phyloP scores from a whole-genome alignment of 225 moss, liverwort and hornwort genomes.

The Ulota crispa region DNA sequence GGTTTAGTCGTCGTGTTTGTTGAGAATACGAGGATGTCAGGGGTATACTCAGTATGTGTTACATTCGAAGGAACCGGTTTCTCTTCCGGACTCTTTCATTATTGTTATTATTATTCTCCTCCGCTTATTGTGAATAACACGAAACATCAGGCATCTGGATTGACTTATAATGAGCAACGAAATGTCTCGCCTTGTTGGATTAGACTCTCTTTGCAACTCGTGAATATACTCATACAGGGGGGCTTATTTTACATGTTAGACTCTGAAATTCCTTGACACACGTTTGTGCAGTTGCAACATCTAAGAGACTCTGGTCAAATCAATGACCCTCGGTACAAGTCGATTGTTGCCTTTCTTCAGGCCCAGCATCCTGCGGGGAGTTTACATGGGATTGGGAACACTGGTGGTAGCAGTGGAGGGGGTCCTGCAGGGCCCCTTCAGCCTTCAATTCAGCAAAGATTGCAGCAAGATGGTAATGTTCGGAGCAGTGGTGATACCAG shows the following conservation, averaged over 20 bases:
- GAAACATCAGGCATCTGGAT: not conserved
- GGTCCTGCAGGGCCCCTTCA: slow-evolving; percentile 60
- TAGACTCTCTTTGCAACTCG: not conserved
- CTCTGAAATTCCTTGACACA: not conserved
- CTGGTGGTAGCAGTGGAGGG: slow-evolving; percentile 63
- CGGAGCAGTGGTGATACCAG: slow-evolving; percentile 49
- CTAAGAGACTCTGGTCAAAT: slow-evolving; percentile 67
- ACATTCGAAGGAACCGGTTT: not conserved
- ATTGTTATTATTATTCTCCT: not conserved
- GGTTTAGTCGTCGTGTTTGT: not conserved
- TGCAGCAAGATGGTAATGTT: slow-evolving; percentile 63
- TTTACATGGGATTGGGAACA: slow-evolving; percentile 59
- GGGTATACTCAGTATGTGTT: not conserved
- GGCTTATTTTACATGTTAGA: not conserved
- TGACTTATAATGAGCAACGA: not conserved
- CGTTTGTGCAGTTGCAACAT: slow-evolving; percentile 63
- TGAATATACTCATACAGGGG: not conserved
- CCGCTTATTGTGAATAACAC: not conserved
- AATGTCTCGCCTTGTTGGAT: not conserved
- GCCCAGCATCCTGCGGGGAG: slow-evolving; percentile 49
- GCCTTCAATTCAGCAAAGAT: slow-evolving; percentile 62
- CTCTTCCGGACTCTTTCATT: not conserved
- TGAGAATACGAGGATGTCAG: not conserved
- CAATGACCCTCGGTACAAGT: slow-evolving; percentile 65
- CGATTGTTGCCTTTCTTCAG: slow-evolving; percentile 66